These are phyloP conservation scores for Paraphaeosphaeria sporulosa DNA, from an alignment of 2,329 filamentous ascomycete genomes.

Conservation along the genomic window DNA sequence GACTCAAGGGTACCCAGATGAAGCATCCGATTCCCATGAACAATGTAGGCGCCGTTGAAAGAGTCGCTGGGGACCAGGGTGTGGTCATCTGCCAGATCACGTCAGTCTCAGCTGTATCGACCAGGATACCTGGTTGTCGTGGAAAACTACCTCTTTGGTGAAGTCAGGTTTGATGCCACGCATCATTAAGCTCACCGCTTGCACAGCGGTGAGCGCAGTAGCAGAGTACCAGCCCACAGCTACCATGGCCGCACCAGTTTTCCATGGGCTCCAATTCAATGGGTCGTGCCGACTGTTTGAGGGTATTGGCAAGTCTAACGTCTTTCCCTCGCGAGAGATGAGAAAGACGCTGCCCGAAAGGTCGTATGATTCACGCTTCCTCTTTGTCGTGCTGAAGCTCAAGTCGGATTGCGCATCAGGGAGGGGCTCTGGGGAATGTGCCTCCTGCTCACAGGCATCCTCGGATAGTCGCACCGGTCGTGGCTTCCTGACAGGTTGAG, in stretches of 20 bases:
- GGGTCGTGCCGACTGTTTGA: conserved; percentile 35
- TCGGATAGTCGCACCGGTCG: neutral
- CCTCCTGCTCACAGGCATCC: neutral
- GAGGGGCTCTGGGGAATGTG: neutral
- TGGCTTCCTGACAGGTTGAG: conserved; percentile 3
- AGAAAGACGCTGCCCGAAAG: conserved; percentile 35
- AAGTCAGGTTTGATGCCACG: conserved; percentile 24
- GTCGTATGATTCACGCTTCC: conserved; percentile 36
- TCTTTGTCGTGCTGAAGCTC: neutral
- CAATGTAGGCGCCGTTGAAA: conserved; percentile 40
- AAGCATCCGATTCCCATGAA: conserved; percentile 48
- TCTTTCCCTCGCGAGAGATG: conserved; percentile 31
- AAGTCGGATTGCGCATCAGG: neutral
- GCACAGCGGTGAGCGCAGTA: conserved; percentile 26
- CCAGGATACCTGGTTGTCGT: neutral
- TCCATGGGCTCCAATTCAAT: conserved; percentile 33
- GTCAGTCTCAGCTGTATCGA: neutral
- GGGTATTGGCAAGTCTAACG: conserved; percentile 33
- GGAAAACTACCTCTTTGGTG: conserved; percentile 22
- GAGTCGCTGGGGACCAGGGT: conserved; percentile 34
- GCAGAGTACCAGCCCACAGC: conserved; percentile 25
- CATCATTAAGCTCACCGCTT: conserved; percentile 28
- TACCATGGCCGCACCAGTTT: conserved; percentile 28
- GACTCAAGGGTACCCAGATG: conserved; percentile 49
- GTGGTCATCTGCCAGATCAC: conserved; percentile 23